A percentile compares a stretch with the other conserved stretches of the same genome.
phyloP scores from a whole-genome alignment of 768 basidiomycete genomes.

The Mycena rebaudengoi region DNA sequence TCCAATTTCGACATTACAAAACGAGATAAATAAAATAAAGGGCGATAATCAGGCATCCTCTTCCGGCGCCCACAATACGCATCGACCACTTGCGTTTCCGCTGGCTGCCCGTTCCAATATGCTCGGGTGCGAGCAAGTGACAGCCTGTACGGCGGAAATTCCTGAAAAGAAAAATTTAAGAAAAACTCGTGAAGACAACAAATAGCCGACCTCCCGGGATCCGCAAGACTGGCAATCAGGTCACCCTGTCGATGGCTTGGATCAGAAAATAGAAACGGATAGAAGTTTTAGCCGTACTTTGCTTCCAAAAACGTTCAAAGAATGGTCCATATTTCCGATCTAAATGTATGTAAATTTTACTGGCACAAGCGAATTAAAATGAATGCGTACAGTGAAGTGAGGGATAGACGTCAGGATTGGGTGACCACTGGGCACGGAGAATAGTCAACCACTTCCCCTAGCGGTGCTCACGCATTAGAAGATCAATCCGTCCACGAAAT shows the following conservation, averaged over 20 bases:
- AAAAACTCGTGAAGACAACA: slow-evolving; percentile 4
- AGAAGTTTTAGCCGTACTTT: slow-evolving; percentile 52
- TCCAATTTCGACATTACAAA: too few species aligned
- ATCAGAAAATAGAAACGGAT: neutral
- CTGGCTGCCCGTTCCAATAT: slow-evolving; percentile 78
- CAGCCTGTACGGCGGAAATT: slow-evolving; percentile 87
- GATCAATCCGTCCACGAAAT: too few species aligned
- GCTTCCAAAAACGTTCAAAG: slow-evolving; percentile 76
- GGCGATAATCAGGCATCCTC: too few species aligned
- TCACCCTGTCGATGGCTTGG: slow-evolving; percentile 60
- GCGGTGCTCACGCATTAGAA: too few species aligned
- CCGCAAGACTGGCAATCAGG: slow-evolving; percentile 67
- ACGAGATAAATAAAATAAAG: too few species aligned
- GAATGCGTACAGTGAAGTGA: too few species aligned
- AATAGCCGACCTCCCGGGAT: slow-evolving; percentile 57
- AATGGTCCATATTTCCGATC: slow-evolving; percentile 85
- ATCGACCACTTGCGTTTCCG: slow-evolving; percentile 83
- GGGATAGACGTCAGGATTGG: slow-evolving; percentile 83
- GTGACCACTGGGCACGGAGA: slow-evolving; percentile 79
- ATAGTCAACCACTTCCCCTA: slow-evolving; percentile 88
- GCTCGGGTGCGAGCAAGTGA: slow-evolving; percentile 86
- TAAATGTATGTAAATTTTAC: too few species aligned
- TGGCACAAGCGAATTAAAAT: too few species aligned
- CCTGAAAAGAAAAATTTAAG: slow-evolving; percentile 42
- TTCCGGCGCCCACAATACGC: slow-evolving; percentile 78